Percentiles rank a stretch among this genome's conserved stretches.
phyloP scores from a whole-genome alignment of 176 grass and related monocot species.

The Avena atlantica region DNA sequence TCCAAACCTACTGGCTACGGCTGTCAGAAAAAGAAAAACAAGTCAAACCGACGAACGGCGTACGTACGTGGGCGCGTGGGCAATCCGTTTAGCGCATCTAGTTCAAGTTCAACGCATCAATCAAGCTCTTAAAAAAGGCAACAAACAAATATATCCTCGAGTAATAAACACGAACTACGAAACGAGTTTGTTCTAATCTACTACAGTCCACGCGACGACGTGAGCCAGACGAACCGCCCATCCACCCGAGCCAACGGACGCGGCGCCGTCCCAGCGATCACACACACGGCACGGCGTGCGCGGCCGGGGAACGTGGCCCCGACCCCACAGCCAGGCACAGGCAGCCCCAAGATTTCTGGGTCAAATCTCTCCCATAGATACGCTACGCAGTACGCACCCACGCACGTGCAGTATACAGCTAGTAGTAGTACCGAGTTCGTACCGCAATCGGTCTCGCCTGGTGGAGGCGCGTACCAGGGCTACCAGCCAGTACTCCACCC shows the following conservation, averaged over 20 bases:
- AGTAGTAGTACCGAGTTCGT: neutral
- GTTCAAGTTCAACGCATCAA: neutral
- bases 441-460: constrained; percentile 9
- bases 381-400: neutral
- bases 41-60: neutral
- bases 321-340: neutral
- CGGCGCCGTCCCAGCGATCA: neutral
- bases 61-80: neutral
- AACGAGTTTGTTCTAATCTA: neutral
- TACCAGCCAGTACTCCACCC: neutral
- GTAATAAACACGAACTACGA: neutral
- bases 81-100: neutral
- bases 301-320: neutral
- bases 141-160: neutral
- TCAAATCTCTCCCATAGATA: neutral
- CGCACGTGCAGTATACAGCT: neutral
- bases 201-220: neutral
- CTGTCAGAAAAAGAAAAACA: neutral
- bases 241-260: neutral
- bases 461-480: constrained; percentile 34
- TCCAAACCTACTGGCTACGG: neutral
- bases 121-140: neutral
- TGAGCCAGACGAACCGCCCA: neutral
- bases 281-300: neutral
- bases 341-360: neutral